Percentiles rank a stretch among this genome's conserved stretches.
phyloP scores from a whole-genome alignment of 2,329 filamentous ascomycete genomes.

The Aspergillus sp. region DNA sequence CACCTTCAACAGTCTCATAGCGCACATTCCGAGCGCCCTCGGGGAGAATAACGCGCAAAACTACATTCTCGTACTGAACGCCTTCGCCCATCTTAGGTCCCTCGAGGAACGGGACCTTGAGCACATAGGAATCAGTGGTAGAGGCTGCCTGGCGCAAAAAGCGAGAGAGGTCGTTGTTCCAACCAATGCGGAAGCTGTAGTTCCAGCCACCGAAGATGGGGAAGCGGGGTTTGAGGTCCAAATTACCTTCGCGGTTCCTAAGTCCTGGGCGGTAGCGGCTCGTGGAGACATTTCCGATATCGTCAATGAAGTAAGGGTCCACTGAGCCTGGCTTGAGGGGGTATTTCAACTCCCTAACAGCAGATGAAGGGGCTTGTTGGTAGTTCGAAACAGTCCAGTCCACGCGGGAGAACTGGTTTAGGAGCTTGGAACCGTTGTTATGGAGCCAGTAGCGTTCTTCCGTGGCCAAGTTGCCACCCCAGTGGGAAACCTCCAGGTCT shows the following conservation, averaged over 20 bases:
- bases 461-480: slow-evolving; percentile 93
- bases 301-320: slow-evolving; percentile 92
- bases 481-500: slow-evolving; percentile 93
- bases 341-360: slow-evolving; percentile 78
- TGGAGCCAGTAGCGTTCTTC: slow-evolving; percentile 90
- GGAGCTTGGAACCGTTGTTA: slow-evolving; percentile 80
- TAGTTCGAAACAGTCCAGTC: slow-evolving; percentile 72
- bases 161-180: slow-evolving; percentile 81
- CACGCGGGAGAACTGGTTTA: slow-evolving; percentile 71
- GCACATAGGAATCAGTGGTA: slow-evolving; percentile 69
- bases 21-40: slow-evolving; percentile 71
- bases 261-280: slow-evolving; percentile 70
- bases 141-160: slow-evolving; percentile 66
- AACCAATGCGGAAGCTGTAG: slow-evolving; percentile 94
- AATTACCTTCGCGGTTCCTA: slow-evolving; percentile 70
- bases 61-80: slow-evolving; percentile 77
- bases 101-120: slow-evolving; percentile 91
- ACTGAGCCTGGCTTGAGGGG: slow-evolving; percentile 76
- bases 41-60: slow-evolving; percentile 80
- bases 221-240: slow-evolving; percentile 91
- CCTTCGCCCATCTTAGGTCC: slow-evolving; percentile 85
- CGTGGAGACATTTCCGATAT: slow-evolving; percentile 95
- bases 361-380: slow-evolving; percentile 73
- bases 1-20: slow-evolving; percentile 73
- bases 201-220: slow-evolving; percentile 98